Base-by-base conservation (phyloP, 371 early-diverging fungal species). In the Thermomucor indicae-seudaticae region DNA sequence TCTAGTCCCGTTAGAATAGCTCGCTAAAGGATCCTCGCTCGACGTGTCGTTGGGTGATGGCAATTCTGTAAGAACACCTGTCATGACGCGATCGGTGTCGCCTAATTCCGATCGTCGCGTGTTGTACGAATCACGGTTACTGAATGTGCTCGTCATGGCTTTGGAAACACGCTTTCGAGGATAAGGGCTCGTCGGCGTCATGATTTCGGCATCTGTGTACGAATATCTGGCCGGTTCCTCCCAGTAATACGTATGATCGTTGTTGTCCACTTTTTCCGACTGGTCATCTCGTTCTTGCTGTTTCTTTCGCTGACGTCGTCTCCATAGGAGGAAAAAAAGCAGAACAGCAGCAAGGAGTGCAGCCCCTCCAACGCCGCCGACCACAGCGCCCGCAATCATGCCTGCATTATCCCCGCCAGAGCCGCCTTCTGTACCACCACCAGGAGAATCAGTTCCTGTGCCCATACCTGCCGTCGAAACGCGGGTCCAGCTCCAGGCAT, bases 61-160 rank as follows among this genome's bases (percentile, higher is more conserved):
- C 6, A 49, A 25, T 11, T 51, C 61, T 32, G 52, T 53, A 17
- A 70, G 43, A 11, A 70, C 57, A 19, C 66, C 66, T 8, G 70
- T 65, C 14, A 57, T 47, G 0, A 65, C 56, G 20, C 35, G 49
- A 46, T 60, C 70, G 2, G 60, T 62, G 49, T 70, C 70, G 6
- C 70, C 70, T 22, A 70, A 40, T 28, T 70, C 70, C 0, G 57
- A 56, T 39, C 51, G 51, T 8, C 49, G 44, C 7, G 35, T 44
- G 19, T 17, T n/a, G 25, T 37, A 16, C 0, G 49, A 49, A 24
- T 44, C 56, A 39, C 38, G 56, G 3, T 37, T 24, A 20, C 40
- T 56, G 39, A 43, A 30, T 12, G 50, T 27, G 14, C 39, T 39
- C 3, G 49, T 50, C 45, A 49, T 17, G 0, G 56, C 56, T 37